These are phyloP conservation scores for Annulohypoxylon bovei DNA, from an alignment of 495 filamentous ascomycete species.

Conservation along the genomic window DNA sequence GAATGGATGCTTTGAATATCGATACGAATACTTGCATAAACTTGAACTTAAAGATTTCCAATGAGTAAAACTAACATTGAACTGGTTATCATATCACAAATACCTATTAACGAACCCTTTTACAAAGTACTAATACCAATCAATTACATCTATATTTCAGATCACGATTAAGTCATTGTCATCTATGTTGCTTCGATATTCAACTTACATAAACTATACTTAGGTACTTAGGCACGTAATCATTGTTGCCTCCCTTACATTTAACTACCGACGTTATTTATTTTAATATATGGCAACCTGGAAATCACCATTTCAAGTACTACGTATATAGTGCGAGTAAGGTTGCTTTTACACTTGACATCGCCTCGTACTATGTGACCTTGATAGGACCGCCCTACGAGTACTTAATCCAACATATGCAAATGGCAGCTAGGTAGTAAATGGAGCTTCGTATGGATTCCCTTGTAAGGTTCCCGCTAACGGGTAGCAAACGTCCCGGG, in stretches of 20 bases:
- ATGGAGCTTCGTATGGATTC: background rate
- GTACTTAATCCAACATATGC: slow-evolving; percentile 4
- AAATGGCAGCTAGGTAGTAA: background rate
- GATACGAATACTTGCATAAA: background rate
- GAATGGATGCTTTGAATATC: background rate
- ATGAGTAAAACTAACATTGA: background rate
- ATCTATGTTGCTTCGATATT: no score
- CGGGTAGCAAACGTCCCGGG: background rate
- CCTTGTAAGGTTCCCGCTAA: background rate
- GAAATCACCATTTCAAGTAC: background rate
- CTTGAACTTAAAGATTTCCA: background rate
- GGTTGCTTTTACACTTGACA: background rate
- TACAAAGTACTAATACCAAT: no score
- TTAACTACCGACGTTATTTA: background rate
- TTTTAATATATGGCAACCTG: background rate
- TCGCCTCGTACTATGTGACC: background rate
- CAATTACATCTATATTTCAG: background rate
- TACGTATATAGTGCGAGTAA: background rate
- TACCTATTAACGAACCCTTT: no score
- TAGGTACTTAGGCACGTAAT: background rate
- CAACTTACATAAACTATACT: background rate
- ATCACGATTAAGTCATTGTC: background rate
- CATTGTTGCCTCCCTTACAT: background rate
- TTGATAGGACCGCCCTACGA: background rate
- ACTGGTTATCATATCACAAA: background rate